phyloP scores from a whole-genome alignment of 2,329 filamentous ascomycete genomes.

The Ophiostoma ulmi region DNA sequence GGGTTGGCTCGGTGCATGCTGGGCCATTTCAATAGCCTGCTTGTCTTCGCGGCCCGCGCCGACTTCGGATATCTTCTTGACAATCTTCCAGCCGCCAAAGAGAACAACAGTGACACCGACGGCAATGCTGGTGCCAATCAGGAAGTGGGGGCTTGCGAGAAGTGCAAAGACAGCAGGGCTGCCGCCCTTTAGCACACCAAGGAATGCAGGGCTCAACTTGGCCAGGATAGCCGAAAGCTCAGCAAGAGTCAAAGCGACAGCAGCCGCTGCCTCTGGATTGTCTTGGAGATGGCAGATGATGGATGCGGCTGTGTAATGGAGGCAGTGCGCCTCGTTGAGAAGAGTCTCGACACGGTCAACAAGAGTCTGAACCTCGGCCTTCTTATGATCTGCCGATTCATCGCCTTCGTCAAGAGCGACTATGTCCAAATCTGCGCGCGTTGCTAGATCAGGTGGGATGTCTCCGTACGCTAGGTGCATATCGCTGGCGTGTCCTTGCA shows the following conservation, averaged over 20 bases:
- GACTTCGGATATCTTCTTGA: slow-evolving; percentile 68
- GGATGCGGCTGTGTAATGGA: slow-evolving; percentile 75
- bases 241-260: slow-evolving; percentile 85
- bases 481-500: slow-evolving; percentile 43
- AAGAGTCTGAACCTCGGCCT: slow-evolving; percentile 47
- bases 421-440: slow-evolving; percentile 43
- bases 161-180: slow-evolving; percentile 84
- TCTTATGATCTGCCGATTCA: slow-evolving; percentile 51
- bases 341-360: slow-evolving; percentile 70
- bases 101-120: slow-evolving; percentile 93
- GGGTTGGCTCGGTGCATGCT: slow-evolving; percentile 22
- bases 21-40: slow-evolving; percentile 31
- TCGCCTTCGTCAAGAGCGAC: slow-evolving; percentile 29
- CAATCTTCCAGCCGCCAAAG: slow-evolving; percentile 94
- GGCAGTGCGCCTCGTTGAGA: slow-evolving; percentile 79
- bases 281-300: slow-evolving; percentile 72
- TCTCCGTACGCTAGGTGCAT: slow-evolving; percentile 91
- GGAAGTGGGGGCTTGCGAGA: slow-evolving; percentile 84
- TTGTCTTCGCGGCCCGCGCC: slow-evolving; percentile 32
- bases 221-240: slow-evolving; percentile 78
- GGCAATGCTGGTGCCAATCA: slow-evolving; percentile 83
- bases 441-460: slow-evolving; percentile 62
- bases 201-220: slow-evolving; percentile 78
- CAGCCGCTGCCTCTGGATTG: slow-evolving; percentile 80
- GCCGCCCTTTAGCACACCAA: slow-evolving; percentile 69